These are phyloP conservation scores for Fusarium nelsonii DNA, from an alignment of 2,329 filamentous ascomycete species.

Conservation along the genomic window DNA sequence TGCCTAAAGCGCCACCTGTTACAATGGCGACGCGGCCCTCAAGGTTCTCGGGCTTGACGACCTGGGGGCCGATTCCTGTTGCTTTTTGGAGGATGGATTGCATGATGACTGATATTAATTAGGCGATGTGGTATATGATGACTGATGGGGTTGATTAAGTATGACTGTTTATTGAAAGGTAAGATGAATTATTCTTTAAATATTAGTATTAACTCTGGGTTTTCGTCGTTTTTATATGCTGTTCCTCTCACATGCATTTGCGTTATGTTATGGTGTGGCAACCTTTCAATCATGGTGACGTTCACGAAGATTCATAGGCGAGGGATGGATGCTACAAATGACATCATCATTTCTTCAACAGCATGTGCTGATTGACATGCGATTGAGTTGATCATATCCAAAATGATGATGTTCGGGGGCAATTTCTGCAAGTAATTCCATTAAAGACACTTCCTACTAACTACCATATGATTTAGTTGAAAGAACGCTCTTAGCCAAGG, in stretches of 20 bases:
- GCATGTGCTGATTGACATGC: background rate
- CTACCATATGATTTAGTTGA: too few relatives aligned
- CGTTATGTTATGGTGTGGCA: background rate
- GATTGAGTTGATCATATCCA: background rate
- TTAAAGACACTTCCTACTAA: too few relatives aligned
- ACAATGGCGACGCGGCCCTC: constrained; percentile 54
- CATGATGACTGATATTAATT: constrained; percentile 44
- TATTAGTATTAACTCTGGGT: background rate
- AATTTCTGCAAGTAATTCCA: too few relatives aligned
- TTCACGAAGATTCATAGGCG: background rate
- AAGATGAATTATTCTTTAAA: background rate
- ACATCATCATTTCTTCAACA: constrained; percentile 19
- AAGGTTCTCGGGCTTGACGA: constrained; percentile 52
- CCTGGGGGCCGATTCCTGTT: constrained; percentile 51
- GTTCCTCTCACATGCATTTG: background rate
- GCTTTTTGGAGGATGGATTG: constrained; percentile 55
- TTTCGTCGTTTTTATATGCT: background rate
- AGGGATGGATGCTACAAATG: background rate
- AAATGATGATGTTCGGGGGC: too few relatives aligned
- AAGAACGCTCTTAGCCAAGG: too few relatives aligned
- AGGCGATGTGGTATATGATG: background rate
- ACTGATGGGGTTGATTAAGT: fast-evolving
- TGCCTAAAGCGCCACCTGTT: constrained; percentile 55
- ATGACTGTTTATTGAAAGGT: background rate
- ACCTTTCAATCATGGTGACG: constrained; percentile 19